Base-by-base conservation (phyloP, 2,329 filamentous ascomycete genomes). In the Tolypocladium amazonense region DNA sequence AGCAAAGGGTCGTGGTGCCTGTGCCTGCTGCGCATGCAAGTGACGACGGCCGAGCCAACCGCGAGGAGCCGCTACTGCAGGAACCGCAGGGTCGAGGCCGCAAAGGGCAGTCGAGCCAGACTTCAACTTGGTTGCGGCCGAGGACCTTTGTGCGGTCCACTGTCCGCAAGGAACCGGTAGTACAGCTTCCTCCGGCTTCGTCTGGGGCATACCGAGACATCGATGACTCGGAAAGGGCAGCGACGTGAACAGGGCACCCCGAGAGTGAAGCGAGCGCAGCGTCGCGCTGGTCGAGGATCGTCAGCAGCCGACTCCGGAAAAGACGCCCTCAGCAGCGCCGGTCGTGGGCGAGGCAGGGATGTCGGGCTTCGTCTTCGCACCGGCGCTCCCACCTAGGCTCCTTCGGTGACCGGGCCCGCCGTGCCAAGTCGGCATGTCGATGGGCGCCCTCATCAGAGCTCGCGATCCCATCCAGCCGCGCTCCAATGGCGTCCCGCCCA, bases 31-130 rank as follows among this genome's bases (percentile, higher is more conserved):
- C 30, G 11, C 27, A 37, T 55, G 27, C 53, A 14, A 37, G 20
- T 23, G 30, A 55, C 23, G 53, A 55, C 39, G 38, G 30, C 18
- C 30, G 53, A 35, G 20, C n/a, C 33, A 58, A 37, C 47, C 47
- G 38, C 55, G 23, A 43, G 9, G 56, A 27, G 47, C 47, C 60
- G 59, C 62, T 65, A 64, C 62, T 64, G 64, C 64, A 67, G 64
- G 63, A 64, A 66, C 65, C 25, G 47, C 27, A 33, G 20, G 27
- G 27, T 33, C 47, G 18, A 52, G 47, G 15, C 27, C 7, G 27
- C 47, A 52, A 33, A n/a, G 27, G 50, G 50, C 50, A 53, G 50
- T 20, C 27, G 27, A 27, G 45, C 20, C 41, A 23, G 41, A 45
- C n/a, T 23, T 23, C 6, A 8, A 43, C 39, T n/a, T 4, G 39